phyloP scores from a whole-genome alignment of 805 yeast species.

The Ogataea allantospora region DNA sequence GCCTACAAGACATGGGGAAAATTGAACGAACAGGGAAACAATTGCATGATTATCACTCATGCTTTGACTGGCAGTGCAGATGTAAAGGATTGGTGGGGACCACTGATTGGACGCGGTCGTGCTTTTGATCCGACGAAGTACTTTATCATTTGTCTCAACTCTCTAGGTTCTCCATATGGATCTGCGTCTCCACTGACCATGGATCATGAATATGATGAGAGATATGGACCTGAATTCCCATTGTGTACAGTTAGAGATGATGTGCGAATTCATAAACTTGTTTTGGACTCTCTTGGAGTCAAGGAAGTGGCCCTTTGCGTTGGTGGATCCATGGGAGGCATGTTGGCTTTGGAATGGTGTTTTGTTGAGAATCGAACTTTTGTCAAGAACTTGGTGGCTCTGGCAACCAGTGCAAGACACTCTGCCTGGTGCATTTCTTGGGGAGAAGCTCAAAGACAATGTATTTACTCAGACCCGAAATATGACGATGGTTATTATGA shows the following conservation, averaged over 20 bases:
- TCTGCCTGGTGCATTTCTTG: conserved; percentile 99
- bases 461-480: conserved; percentile 92
- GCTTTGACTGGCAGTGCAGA: conserved; percentile 96
- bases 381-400: conserved; percentile 70
- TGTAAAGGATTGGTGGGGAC: conserved; percentile 99
- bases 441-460: conserved; percentile 98
- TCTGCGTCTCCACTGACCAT: conserved; percentile 85
- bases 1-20: conserved; percentile 97
- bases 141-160: conserved; percentile 83
- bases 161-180: conserved; percentile 97
- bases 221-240: conserved; percentile 95
- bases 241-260: conserved; percentile 93
- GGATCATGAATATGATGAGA: conserved; percentile 71
- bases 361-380: conserved; percentile 57
- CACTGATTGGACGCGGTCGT: conserved; percentile 75
- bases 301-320: conserved; percentile 76
- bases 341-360: conserved; percentile 89
- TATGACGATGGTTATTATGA: conserved; percentile 87
- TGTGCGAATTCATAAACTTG: conserved; percentile 69
- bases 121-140: conserved; percentile 91
- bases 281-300: conserved; percentile 80
- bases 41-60: conserved; percentile 89
- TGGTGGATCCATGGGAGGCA: conserved; percentile 99
- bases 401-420: conserved; percentile 92
- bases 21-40: conserved; percentile 64